Base-by-base conservation (phyloP, 2,329 filamentous ascomycete species). In the Teratosphaeria pseudoeucalypti region DNA sequence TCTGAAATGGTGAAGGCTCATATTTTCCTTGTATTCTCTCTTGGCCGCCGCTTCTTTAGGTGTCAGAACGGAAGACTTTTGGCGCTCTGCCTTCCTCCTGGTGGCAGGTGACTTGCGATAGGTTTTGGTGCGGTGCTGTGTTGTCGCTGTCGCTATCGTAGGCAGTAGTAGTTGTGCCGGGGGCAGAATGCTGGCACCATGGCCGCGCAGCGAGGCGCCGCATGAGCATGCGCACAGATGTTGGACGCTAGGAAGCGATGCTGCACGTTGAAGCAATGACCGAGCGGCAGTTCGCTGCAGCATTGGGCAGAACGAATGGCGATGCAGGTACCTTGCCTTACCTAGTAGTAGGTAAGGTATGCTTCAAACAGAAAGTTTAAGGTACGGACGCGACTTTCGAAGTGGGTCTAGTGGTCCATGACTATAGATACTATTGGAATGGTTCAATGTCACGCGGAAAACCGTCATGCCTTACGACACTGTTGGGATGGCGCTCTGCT, bases 201-300 rank as follows among this genome's bases (percentile, higher is more conserved):
- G 53, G 23, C 27, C 27, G 23, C 27, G 23, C 3, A 54, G 19
- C 34, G 19, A 26, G 53, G 23, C 53, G 53, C 53, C 53, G 53
- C 53, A 54, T 26, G 53, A 16, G 53, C 53, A 54, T 6, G 34
- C 27, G 34, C 53, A 54, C 16, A 54, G 26, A 37, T 54, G 27
- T 14, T 54, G 53, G 53, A 23, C 14, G 53, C 19, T 49, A 5
- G 43, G n/a, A 49, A 9, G 43, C 43, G 43, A 49, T 49, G 39
- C 54, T n/a, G 12, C 32, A 53, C 39, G 57, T 55, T 16, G 19
- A 29, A n/a, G 26, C 12, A 60, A 47, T n/a, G 61, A 57, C n/a
- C 60, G 64, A 43, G 29, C 53, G 26, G 64, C 55, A 19, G 56
- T 57, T 11, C 62, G 63, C 43, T 61, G 65, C 27, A 67, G 59